Evolutionary conservation across 495 filamentous ascomycete species (phyloP).

Genomic region (Aspergillus heteromorphus): DNA sequence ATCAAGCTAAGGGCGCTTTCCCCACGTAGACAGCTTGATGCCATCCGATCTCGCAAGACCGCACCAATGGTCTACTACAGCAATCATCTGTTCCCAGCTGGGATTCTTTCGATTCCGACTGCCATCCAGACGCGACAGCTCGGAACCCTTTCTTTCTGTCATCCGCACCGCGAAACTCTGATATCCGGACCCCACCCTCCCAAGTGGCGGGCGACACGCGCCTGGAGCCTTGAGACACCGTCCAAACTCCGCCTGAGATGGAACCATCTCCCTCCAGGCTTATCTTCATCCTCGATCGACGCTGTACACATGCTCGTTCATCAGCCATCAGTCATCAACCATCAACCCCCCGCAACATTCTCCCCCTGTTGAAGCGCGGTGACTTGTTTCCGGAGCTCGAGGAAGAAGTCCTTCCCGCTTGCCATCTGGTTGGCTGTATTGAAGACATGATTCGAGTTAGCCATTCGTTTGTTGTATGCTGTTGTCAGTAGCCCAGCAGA

Average conservation of each 20-base stretch:
- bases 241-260: neutral
- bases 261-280: neutral
- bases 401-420: constrained; percentile 50
- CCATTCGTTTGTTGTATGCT: constrained; percentile 3
- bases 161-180: neutral
- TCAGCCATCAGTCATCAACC: too few species aligned
- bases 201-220: too few species aligned
- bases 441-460: constrained; percentile 6
- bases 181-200: neutral
- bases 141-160: too few species aligned
- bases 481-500: neutral
- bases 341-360: constrained; percentile 40
- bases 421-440: constrained; percentile 48
- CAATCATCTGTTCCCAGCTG: neutral
- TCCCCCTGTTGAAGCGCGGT: constrained; percentile 37
- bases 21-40: neutral
- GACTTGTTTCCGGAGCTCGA: constrained; percentile 49
- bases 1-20: neutral
- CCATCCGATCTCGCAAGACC: neutral
- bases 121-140: neutral
- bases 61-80: neutral
- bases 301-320: neutral
- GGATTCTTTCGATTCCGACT: neutral
- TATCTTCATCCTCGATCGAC: neutral
- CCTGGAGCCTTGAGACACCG: neutral